A percentile compares a stretch with the other conserved stretches of the same genome.
Evolutionary conservation across 371 early-diverging fungal species (phyloP).

Genomic region (Mortierella sp.): DNA sequence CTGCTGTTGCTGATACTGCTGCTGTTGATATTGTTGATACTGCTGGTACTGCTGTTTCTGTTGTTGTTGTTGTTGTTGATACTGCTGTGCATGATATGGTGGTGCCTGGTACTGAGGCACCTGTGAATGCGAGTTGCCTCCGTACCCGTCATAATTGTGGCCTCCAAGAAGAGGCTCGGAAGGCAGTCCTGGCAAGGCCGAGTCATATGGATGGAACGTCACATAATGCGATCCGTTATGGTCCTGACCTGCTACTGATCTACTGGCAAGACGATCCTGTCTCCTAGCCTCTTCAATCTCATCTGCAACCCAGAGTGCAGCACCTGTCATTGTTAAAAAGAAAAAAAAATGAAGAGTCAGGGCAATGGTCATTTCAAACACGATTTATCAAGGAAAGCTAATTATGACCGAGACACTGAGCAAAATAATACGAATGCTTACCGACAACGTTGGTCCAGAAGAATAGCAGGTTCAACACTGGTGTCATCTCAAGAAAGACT

Average conservation of each 20-base stretch:
- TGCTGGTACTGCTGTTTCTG: background rate
- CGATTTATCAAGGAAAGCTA: background rate
- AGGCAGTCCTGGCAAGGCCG: slow-evolving; percentile 29
- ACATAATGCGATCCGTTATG: slow-evolving; percentile 44
- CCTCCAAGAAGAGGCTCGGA: slow-evolving; percentile 39
- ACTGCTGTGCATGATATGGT: slow-evolving; percentile 13
- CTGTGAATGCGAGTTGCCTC: slow-evolving; percentile 10
- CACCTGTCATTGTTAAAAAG: slow-evolving; percentile 50
- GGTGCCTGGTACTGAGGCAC: slow-evolving; percentile 17
- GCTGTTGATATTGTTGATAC: background rate
- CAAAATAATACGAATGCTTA: slow-evolving; percentile 1
- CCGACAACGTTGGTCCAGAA: slow-evolving; percentile 80
- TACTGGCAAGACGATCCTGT: slow-evolving; percentile 37
- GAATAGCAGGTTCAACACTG: slow-evolving; percentile 72
- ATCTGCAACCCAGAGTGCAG: slow-evolving; percentile 78
- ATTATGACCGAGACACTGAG: background rate
- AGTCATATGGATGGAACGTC: slow-evolving; percentile 52
- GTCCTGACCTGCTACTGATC: slow-evolving; percentile 22
- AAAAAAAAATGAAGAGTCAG: background rate
- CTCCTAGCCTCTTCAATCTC: slow-evolving; percentile 66
- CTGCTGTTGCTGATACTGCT: slow-evolving; percentile 11
- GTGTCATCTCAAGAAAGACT: slow-evolving; percentile 72
- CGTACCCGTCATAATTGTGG: slow-evolving; percentile 20
- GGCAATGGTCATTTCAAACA: background rate
- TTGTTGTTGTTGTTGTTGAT: slow-evolving; percentile 21